These are phyloP conservation scores for Taphrina pruni DNA, from an alignment of 1,139 yeast species.

Conservation along the genomic window DNA sequence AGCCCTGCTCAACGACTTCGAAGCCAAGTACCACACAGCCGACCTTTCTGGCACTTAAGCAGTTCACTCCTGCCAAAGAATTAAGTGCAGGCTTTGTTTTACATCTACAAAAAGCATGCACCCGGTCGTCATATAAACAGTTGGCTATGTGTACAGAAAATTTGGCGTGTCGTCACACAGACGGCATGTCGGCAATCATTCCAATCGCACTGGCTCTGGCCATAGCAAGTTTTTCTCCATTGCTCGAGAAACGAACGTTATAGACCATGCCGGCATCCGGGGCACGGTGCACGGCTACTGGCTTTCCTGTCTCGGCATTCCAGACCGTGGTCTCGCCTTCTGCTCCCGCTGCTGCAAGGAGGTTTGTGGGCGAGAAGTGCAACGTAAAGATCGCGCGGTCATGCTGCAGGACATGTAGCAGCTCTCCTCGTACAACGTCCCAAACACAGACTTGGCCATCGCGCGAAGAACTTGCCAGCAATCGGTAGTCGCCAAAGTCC, in stretches of 20 bases:
- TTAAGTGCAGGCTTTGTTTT: too few relatives aligned
- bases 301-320: slow-evolving; percentile 39
- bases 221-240: slow-evolving; percentile 24
- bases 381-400: slow-evolving; percentile 37
- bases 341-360: slow-evolving; percentile 41
- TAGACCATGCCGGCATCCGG: slow-evolving; percentile 19
- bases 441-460: slow-evolving; percentile 40
- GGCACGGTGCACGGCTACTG: slow-evolving; percentile 17
- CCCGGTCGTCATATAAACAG: neutral
- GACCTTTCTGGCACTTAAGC: neutral
- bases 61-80: neutral
- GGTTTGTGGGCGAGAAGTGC: slow-evolving; percentile 27
- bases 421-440: slow-evolving; percentile 40
- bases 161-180: neutral
- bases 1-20: neutral
- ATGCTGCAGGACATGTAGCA: slow-evolving; percentile 38
- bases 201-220: slow-evolving; percentile 9
- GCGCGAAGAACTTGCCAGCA: slow-evolving; percentile 35
- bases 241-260: slow-evolving; percentile 22
- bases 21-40: neutral
- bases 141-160: neutral
- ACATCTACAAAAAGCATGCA: neutral
- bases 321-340: slow-evolving; percentile 41
- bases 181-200: slow-evolving; percentile 1
- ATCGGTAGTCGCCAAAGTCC: slow-evolving; percentile 25